Conservation (phyloP, 306 rosid species). For the Albizia julibrissin region DNA sequence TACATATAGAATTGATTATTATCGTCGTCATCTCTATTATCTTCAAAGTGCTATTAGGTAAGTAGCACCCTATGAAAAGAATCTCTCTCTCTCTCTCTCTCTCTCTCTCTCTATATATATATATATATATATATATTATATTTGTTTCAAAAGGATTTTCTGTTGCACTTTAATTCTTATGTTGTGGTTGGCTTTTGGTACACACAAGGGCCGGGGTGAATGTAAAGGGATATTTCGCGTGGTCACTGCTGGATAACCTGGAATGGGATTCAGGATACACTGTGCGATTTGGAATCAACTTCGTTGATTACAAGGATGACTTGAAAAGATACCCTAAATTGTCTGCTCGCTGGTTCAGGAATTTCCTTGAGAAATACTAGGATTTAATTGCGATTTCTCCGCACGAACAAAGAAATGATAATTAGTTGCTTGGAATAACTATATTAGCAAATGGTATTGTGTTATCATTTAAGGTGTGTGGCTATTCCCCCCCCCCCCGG, state of each 20-base stretch:
- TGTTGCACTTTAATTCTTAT: not conserved
- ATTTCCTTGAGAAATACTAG: conserved; percentile 36
- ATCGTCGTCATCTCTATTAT: conserved; percentile 43
- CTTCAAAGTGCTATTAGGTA: conserved; percentile 46
- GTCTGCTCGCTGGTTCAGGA: conserved; percentile 54
- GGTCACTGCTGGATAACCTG: conserved; percentile 56
- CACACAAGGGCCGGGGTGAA: conserved; percentile 40
- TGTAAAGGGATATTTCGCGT: conserved; percentile 59
- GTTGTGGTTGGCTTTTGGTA: not conserved
- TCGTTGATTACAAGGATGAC: conserved; percentile 41
- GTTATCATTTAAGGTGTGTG: not conserved
- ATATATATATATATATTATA: not conserved
- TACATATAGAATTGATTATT: not conserved
- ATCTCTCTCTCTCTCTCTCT: not conserved
- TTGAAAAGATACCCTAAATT: conserved; percentile 32
- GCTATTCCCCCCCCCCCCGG: not conserved
- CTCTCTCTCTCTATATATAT: no score
- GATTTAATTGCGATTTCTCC: not conserved
- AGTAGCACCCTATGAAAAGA: not conserved
- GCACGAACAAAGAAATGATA: not conserved
- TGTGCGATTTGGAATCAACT: conserved; percentile 50
- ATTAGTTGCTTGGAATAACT: not conserved
- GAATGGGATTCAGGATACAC: conserved; percentile 54
- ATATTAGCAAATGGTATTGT: not conserved
- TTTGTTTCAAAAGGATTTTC: not conserved